These are phyloP conservation scores for Purshia tridentata DNA, from an alignment of 306 rosid species.

Conservation along the genomic window DNA sequence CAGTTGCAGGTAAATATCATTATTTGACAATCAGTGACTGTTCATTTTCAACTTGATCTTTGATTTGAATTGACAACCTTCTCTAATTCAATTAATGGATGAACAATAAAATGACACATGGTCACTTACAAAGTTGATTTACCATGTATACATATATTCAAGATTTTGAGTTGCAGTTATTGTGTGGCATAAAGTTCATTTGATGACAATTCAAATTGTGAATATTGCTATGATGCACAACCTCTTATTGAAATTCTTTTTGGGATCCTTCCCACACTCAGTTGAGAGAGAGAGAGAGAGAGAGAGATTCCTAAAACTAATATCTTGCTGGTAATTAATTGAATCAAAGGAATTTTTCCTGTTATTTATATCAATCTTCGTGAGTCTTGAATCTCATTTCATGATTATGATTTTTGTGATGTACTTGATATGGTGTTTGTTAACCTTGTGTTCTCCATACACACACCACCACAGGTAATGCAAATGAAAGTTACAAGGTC, in stretches of 20 bases:
- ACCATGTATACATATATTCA: neutral
- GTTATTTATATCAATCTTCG: neutral
- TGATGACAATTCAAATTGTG: neutral
- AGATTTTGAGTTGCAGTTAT: neutral
- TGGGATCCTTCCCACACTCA: neutral
- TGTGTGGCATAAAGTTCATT: neutral
- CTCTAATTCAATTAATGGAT: neutral
- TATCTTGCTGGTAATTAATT: neutral
- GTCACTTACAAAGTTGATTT: neutral
- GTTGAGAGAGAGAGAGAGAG: neutral
- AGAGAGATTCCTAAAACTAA: no score
- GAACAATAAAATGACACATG: neutral
- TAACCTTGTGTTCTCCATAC: neutral
- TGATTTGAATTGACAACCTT: neutral
- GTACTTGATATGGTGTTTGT: neutral
- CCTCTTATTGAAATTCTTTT: neutral
- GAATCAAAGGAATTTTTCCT: neutral
- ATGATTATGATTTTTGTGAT: no score
- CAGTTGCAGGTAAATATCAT: slow-evolving; percentile 48
- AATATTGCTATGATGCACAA: neutral
- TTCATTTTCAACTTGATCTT: slow-evolving; percentile 7
- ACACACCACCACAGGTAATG: slow-evolving; percentile 41
- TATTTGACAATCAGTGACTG: slow-evolving; percentile 18
- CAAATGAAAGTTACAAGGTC: slow-evolving; percentile 62
- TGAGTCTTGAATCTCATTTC: neutral